Evolutionary conservation across 2,329 filamentous ascomycete genomes (phyloP).

Genomic region (Fusarium irregulare): DNA sequence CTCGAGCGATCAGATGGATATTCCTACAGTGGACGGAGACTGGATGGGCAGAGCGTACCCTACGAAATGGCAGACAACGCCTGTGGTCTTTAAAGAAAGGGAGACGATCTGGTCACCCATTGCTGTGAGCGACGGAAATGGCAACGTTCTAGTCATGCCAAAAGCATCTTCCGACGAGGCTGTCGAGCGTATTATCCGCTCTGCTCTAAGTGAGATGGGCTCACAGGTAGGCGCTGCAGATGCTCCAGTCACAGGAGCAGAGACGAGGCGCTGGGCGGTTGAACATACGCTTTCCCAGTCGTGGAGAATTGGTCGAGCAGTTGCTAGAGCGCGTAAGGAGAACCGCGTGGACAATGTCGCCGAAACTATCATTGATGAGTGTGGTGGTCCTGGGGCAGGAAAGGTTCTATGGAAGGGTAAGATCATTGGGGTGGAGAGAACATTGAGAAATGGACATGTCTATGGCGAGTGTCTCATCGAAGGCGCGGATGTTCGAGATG

Average conservation of each 20-base stretch:
- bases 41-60: conserved; percentile 69
- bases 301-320: conserved; percentile 70
- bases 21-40: conserved; percentile 65
- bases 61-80: conserved; percentile 66
- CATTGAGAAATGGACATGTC: conserved; percentile 66
- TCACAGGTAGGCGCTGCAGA: conserved; percentile 63
- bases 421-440: conserved; percentile 69
- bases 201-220: conserved; percentile 66
- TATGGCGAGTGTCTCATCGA: conserved; percentile 70
- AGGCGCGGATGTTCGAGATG: conserved; percentile 56
- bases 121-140: conserved; percentile 64
- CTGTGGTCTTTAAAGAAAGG: conserved; percentile 62
- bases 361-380: conserved; percentile 68
- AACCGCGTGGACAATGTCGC: conserved; percentile 66
- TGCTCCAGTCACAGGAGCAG: conserved; percentile 60
- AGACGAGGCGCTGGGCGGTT: conserved; percentile 63
- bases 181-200: conserved; percentile 62
- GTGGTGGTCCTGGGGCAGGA: conserved; percentile 63
- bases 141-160: conserved; percentile 63
- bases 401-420: conserved; percentile 72
- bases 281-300: conserved; percentile 64
- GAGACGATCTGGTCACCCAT: conserved; percentile 59
- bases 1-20: conserved; percentile 62
- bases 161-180: conserved; percentile 58
- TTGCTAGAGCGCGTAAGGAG: conserved; percentile 60